Conservation (phyloP, 1,139 yeast species). For the Suhomyces terraborum region DNA sequence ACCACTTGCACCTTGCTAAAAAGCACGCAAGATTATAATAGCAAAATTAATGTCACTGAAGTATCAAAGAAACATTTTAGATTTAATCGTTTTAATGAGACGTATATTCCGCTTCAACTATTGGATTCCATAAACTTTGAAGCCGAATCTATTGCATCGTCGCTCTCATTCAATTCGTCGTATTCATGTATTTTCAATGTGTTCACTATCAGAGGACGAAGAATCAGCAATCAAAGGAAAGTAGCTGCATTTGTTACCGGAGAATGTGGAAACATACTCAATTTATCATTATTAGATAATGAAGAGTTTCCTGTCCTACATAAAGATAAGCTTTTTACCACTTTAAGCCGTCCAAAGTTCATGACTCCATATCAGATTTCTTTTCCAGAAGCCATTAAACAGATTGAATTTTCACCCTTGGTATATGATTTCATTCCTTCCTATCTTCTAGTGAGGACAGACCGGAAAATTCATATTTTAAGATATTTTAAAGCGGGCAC, state of each 20-base stretch:
- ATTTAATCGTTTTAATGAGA: slow-evolving; percentile 1
- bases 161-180: slow-evolving; percentile 42
- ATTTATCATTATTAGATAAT: slow-evolving; percentile 24
- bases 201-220: slow-evolving; percentile 23
- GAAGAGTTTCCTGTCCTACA: neutral
- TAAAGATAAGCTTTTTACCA: neutral
- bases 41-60: slow-evolving; percentile 12
- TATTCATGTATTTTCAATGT: slow-evolving; percentile 28
- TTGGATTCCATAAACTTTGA: slow-evolving; percentile 28
- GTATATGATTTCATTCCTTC: slow-evolving; percentile 22
- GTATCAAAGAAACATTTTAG: neutral
- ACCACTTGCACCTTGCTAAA: slow-evolving; percentile 16
- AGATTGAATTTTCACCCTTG: slow-evolving; percentile 32
- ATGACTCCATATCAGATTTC: slow-evolving; percentile 26
- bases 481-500: slow-evolving; percentile 17
- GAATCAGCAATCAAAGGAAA: slow-evolving; percentile 11
- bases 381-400: slow-evolving; percentile 41
- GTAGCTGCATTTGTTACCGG: slow-evolving; percentile 42
- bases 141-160: slow-evolving; percentile 28
- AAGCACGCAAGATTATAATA: slow-evolving; percentile 16
- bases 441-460: slow-evolving; percentile 31
- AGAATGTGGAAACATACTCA: slow-evolving; percentile 29
- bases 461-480: slow-evolving; percentile 29
- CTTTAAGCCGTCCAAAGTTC: slow-evolving; percentile 15
- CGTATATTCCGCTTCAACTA: slow-evolving; percentile 29